A percentile compares a stretch with the other conserved stretches of the same genome.
phyloP scores from a whole-genome alignment of 176 grass and related monocot genomes.

The Bothriochloa decipiens region DNA sequence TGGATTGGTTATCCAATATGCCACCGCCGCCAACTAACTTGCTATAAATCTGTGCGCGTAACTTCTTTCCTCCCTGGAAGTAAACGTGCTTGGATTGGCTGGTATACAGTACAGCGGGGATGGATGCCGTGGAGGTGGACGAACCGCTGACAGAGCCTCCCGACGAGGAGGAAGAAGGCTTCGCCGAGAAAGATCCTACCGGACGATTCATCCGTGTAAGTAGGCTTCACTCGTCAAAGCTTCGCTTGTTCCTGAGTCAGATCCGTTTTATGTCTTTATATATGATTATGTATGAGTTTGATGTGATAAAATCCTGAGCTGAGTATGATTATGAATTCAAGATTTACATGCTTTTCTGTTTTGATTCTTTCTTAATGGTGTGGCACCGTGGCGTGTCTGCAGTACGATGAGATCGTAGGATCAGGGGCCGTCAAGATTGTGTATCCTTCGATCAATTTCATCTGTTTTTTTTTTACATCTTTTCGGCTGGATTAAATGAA shows the following conservation, averaged over 20 bases:
- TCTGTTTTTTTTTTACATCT: neutral
- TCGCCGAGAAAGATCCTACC: conserved; percentile 52
- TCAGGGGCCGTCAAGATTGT: conserved; percentile 55
- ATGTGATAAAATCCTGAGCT: neutral
- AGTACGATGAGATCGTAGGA: conserved; percentile 58
- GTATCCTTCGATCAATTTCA: conserved; percentile 44
- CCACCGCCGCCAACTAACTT: neutral
- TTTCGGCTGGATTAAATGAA: neutral
- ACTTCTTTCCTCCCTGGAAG: conserved; percentile 6
- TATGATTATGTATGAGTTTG: neutral
- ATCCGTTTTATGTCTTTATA: neutral
- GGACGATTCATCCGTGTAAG: conserved; percentile 58
- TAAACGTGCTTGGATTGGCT: neutral
- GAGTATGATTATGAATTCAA: neutral
- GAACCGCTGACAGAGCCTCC: conserved; percentile 44
- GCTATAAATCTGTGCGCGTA: neutral
- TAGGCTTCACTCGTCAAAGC: neutral
- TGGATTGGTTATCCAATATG: too few species aligned
- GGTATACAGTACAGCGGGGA: neutral
- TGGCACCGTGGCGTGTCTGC: neutral
- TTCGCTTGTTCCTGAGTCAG: neutral
- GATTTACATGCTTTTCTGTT: neutral
- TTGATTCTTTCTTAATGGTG: neutral
- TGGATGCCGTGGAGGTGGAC: conserved; percentile 43
- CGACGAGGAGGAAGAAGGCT: conserved; percentile 44